Evolutionary conservation across 139 green algal species (phyloP).

Genomic region (Chlamydomonas sphaeroides): DNA sequence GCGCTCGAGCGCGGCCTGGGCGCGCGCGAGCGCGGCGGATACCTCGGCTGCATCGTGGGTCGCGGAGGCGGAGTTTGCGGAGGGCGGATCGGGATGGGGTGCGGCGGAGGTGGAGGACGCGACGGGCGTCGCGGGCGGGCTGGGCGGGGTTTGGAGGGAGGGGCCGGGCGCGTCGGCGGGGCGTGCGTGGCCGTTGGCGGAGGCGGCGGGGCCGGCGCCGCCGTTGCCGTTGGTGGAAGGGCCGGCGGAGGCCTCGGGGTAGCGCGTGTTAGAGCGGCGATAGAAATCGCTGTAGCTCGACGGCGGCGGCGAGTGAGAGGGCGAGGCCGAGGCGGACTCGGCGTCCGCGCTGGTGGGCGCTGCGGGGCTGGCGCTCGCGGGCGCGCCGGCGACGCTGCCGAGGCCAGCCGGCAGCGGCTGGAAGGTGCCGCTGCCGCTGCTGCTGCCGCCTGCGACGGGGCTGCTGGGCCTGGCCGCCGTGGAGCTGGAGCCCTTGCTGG

Average conservation of each 20-base stretch:
- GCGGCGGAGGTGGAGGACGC: not conserved
- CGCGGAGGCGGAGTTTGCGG: not conserved
- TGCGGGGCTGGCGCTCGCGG: not conserved
- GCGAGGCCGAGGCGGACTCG: too few relatives aligned
- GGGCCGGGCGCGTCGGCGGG: too few relatives aligned
- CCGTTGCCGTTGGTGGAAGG: not conserved
- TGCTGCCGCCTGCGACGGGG: not conserved
- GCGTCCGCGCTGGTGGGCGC: too few relatives aligned
- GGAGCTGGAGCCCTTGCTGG: too few relatives aligned
- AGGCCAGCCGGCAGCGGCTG: too few relatives aligned
- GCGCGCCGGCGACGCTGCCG: too few relatives aligned
- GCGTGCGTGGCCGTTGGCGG: too few relatives aligned
- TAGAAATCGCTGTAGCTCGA: conserved; percentile 27
- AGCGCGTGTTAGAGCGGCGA: conserved; percentile 6
- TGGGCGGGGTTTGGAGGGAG: too few relatives aligned
- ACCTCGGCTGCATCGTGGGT: conserved; percentile 7
- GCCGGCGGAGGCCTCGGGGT: too few relatives aligned
- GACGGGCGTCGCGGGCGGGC: too few relatives aligned
- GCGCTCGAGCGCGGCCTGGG: conserved; percentile 44
- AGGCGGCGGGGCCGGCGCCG: too few relatives aligned
- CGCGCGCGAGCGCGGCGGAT: conserved; percentile 37
- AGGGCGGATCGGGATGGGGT: not conserved
- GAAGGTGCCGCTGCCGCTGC: not conserved
- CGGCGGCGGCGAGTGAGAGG: too few relatives aligned
- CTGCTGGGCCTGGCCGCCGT: not conserved